Evolutionary conservation across 2,329 filamentous ascomycete species (phyloP), one percentile per base, ranked within the genome.

Genomic region (Didymella glomerata): DNA sequence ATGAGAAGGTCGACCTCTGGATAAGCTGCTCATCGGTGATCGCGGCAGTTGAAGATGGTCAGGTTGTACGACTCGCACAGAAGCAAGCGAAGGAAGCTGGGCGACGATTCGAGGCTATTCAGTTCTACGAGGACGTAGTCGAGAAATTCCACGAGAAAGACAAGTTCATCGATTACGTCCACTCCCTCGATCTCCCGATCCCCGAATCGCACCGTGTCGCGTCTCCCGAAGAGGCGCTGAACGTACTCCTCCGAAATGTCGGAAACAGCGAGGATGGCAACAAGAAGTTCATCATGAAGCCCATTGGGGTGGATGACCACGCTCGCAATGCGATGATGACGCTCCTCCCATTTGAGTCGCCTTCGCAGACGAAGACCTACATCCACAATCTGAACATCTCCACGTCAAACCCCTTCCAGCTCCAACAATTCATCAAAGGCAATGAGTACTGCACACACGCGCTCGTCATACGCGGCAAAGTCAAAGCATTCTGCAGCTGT

Each of bases 371-470:
- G 0, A 80, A 80, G 44, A 69, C 75, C 0, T 81, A 88, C 63
- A 73, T 91, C 25, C 79, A 80, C 14, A 76, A 78, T 16, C 80
- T 92, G 14, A 78, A 72, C 1, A 85, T 89, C 41, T 85, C 85
- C 2, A 74, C 80, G 13, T 70, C 81, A 0, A 79, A 80, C 2
- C 85, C 88, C 0, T 91, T 87, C 83, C 81, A 92, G 59, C 72
- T 92, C 24, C 89, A 93, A 69, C 86, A 92, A 69, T 91, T 84
- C 72, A 85, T 90, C 61, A 49, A 59, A 3, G 84, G 85, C 0
- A 80, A 81, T 0, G 89, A 92, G 71, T 92, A 88, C 71, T 90
- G 88, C 74, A 91, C 90, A 0, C 90, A 93, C 65, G 79, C 89
- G 0, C 80, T 93, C 2, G 78, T 93, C 4, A 80, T 92, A n/a